A percentile compares a stretch with the other conserved stretches of the same genome.
Evolutionary conservation across 305 asterid species (phyloP).

Genomic region (Fraxinus greggii): DNA sequence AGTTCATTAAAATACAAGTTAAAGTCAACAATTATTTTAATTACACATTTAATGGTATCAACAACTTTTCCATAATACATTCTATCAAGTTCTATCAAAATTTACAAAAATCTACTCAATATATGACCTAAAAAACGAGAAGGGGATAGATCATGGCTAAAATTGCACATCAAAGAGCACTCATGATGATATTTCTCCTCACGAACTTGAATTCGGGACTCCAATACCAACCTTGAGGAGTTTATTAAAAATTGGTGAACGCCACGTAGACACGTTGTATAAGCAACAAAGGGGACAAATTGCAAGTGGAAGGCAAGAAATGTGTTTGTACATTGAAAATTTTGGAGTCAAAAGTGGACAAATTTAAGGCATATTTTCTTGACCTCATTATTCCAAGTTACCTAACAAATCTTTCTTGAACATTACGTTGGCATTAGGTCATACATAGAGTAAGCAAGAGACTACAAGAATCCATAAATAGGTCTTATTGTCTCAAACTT

Average conservation of each 20-base stretch:
- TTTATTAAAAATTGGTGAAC: constrained; percentile 18
- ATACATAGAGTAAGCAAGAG: constrained; percentile 8
- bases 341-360: constrained; percentile 20
- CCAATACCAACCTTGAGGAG: background rate
- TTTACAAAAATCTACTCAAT: no score
- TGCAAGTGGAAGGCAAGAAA: constrained; percentile 35
- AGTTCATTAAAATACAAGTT: no score
- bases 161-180: background rate
- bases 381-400: constrained; percentile 20
- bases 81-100: background rate
- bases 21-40: no score
- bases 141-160: background rate
- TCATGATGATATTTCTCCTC: background rate
- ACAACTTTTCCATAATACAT: background rate
- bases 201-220: background rate
- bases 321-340: background rate
- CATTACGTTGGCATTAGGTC: constrained; percentile 27
- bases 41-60: no score
- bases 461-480: constrained; percentile 30
- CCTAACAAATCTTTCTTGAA: constrained; percentile 11
- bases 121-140: background rate
- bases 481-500: constrained; percentile 22
- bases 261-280: constrained; percentile 25
- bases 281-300: constrained; percentile 30
- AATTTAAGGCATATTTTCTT: constrained; percentile 18